Conservation (phyloP, 176 grass and related monocot genomes). For the Triticum urartu region DNA sequence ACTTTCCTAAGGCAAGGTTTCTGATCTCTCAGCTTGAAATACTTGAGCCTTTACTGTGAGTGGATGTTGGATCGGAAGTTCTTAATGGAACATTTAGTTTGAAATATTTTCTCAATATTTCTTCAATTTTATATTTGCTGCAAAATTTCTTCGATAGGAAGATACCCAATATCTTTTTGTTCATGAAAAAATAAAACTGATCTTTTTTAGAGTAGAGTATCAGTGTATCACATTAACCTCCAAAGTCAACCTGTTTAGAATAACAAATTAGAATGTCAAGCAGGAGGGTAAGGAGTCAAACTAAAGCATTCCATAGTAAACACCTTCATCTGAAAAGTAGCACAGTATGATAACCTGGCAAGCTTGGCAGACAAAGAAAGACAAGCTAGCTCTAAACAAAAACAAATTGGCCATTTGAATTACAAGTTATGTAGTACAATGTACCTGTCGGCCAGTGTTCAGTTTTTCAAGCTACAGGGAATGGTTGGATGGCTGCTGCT, state of each 20-base stretch:
- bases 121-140: background rate
- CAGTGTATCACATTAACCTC: background rate
- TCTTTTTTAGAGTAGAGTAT: background rate
- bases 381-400: constrained; percentile 2
- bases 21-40: background rate
- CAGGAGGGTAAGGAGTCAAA: background rate
- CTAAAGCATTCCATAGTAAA: background rate
- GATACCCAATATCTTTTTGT: background rate
- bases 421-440: constrained; percentile 21
- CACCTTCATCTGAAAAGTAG: background rate
- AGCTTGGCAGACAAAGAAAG: background rate
- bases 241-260: background rate
- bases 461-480: background rate
- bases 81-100: background rate
- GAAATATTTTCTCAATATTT: background rate
- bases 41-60: background rate
- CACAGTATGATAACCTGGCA: background rate
- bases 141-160: background rate
- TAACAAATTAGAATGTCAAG: background rate
- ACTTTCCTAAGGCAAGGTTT: background rate
- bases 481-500: background rate
- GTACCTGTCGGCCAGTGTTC: background rate
- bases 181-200: background rate
- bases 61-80: background rate
- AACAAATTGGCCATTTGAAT: background rate